Percentiles rank a stretch among this genome's conserved stretches.
Conservation (phyloP, 2,329 filamentous ascomycete species). For the Mycosphaerella arachidis region DNA sequence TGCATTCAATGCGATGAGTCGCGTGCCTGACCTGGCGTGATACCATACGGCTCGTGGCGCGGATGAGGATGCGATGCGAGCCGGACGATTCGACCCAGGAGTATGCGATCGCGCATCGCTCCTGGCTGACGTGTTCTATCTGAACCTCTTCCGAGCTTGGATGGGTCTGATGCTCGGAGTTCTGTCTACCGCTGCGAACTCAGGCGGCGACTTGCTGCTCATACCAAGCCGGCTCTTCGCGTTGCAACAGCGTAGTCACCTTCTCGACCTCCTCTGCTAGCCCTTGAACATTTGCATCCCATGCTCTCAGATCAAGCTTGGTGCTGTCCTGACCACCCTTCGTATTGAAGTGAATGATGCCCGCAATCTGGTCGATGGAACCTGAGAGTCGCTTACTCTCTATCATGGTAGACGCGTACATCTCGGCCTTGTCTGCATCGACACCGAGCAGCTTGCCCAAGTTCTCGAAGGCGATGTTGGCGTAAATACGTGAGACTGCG, state of each 20-base stretch:
- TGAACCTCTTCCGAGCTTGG: too few species aligned
- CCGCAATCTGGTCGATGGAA: slow-evolving; percentile 89
- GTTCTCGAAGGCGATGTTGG: slow-evolving; percentile 56
- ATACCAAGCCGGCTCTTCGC: slow-evolving; percentile 64
- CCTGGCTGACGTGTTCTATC: too few species aligned
- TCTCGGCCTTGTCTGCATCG: slow-evolving; percentile 72
- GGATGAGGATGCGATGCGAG: too few species aligned
- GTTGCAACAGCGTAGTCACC: slow-evolving; percentile 74
- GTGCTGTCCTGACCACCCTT: slow-evolving; percentile 51
- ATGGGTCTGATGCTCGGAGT: neutral
- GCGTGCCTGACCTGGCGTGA: too few species aligned
- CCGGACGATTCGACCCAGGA: too few species aligned
- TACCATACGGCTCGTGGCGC: too few species aligned
- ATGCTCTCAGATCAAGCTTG: slow-evolving; percentile 67
- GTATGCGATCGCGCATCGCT: too few species aligned
- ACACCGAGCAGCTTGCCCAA: slow-evolving; percentile 75
- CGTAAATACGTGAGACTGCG: slow-evolving; percentile 62
- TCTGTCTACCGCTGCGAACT: neutral
- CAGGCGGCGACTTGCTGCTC: slow-evolving; percentile 37
- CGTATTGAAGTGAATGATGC: slow-evolving; percentile 80
- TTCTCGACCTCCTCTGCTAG: slow-evolving; percentile 86
- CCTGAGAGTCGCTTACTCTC: slow-evolving; percentile 86
- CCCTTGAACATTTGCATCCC: slow-evolving; percentile 84
- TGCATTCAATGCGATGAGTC: too few species aligned
- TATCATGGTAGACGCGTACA: slow-evolving; percentile 90